Evolutionary conservation across 331 rosid species (phyloP).

Genomic region (Quercus tomentella): DNA sequence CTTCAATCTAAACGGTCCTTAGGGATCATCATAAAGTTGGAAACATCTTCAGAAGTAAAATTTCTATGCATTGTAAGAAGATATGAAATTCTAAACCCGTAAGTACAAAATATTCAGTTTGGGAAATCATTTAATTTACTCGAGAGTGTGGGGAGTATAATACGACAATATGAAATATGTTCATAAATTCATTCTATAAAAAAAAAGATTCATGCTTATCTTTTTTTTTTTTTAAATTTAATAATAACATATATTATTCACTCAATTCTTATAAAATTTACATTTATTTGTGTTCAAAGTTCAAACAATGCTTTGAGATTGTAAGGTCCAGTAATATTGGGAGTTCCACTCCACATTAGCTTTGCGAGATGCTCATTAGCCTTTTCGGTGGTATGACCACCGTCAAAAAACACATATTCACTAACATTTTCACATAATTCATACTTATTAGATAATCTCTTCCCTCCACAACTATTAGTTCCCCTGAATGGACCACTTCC

Average conservation of each 20-base stretch:
- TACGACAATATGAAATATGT: too few relatives aligned
- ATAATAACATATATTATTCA: not conserved
- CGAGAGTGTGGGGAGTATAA: too few relatives aligned
- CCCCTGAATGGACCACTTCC: not conserved
- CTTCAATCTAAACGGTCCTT: too few relatives aligned
- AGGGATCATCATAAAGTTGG: too few relatives aligned
- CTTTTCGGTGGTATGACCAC: slow-evolving; percentile 22
- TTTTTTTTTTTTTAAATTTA: not conserved
- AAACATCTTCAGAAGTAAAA: too few relatives aligned
- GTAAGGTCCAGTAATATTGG: not conserved
- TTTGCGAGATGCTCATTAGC: slow-evolving; percentile 9
- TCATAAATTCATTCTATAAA: too few relatives aligned
- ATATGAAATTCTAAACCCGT: too few relatives aligned
- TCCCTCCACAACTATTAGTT: not conserved
- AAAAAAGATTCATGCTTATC: too few relatives aligned
- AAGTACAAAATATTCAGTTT: too few relatives aligned
- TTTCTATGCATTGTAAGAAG: too few relatives aligned
- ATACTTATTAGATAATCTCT: too few relatives aligned
- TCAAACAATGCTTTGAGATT: slow-evolving; percentile 9
- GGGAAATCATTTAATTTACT: too few relatives aligned
- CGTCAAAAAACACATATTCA: slow-evolving; percentile 32
- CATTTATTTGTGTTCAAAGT: not conserved
- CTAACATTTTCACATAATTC: slow-evolving; percentile 13
- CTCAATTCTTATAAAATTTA: not conserved
- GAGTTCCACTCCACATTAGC: slow-evolving; percentile 31